Percentiles rank a stretch among this genome's conserved stretches.
Conservation (phyloP, 208 protist species). For the Histomonas meleagridis region DNA sequence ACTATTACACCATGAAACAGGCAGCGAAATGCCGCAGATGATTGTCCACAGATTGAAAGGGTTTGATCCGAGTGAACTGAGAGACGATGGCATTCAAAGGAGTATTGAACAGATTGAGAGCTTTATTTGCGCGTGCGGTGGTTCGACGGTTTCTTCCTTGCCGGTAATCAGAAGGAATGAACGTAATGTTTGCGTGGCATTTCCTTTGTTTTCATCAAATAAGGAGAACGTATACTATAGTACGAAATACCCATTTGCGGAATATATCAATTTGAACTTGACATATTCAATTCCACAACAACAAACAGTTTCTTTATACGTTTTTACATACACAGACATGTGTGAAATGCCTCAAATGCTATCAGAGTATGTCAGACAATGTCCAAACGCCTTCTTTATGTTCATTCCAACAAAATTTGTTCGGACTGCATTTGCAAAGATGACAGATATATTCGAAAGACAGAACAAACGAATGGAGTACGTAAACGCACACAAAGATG, state of each 20-base stretch:
- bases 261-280: not conserved
- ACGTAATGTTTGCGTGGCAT: not conserved
- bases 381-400: not conserved
- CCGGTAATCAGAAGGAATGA: not conserved
- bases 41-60: not conserved
- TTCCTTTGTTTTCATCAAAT: constrained; percentile 24
- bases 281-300: not conserved
- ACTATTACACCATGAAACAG: not conserved
- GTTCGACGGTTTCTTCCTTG: too few species aligned
- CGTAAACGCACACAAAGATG: too few species aligned
- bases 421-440: not conserved
- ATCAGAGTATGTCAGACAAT: not conserved
- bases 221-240: not conserved
- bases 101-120: not conserved
- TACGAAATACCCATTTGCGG: not conserved
- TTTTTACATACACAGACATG: not conserved
- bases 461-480: too few species aligned
- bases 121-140: not conserved
- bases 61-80: not conserved
- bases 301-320: not conserved
- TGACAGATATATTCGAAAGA: not conserved
- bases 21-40: not conserved
- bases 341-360: not conserved
- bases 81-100: not conserved
- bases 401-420: not conserved